These are phyloP conservation scores for Paracoccidioides brasiliensis DNA, from an alignment of 2,329 filamentous ascomycete genomes.

Conservation along the genomic window DNA sequence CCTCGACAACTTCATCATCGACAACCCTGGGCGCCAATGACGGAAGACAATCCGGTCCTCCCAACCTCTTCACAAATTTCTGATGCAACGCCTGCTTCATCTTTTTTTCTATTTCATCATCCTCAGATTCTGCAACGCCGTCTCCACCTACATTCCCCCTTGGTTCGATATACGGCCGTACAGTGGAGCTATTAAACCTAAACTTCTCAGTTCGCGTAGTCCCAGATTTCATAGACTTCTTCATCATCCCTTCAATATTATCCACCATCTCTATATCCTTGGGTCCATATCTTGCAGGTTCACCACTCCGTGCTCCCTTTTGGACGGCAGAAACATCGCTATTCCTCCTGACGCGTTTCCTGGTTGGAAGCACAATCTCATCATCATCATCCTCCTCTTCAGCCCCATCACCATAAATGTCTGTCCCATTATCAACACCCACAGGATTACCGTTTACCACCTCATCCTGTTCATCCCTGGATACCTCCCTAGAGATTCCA, in stretches of 20 bases:
- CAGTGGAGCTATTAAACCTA: slow-evolving; percentile 42
- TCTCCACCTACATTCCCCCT: slow-evolving; percentile 27
- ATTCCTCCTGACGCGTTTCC: slow-evolving; percentile 28
- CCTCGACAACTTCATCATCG: slow-evolving; percentile 45
- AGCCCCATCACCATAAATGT: slow-evolving; percentile 15
- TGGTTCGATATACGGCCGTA: slow-evolving; percentile 3
- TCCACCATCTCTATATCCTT: slow-evolving; percentile 9
- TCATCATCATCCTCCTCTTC: slow-evolving; percentile 29
- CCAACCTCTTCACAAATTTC: slow-evolving; percentile 82
- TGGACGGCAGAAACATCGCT: slow-evolving; percentile 9
- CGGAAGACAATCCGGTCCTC: slow-evolving; percentile 66
- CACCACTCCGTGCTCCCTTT: neutral
- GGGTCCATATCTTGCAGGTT: neutral
- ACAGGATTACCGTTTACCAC: neutral
- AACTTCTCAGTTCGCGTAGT: slow-evolving; percentile 45
- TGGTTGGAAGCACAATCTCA: slow-evolving; percentile 27
- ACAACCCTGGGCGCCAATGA: slow-evolving; percentile 46
- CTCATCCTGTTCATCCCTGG: neutral
- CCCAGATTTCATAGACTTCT: slow-evolving; percentile 21
- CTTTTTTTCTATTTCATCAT: slow-evolving; percentile 41
- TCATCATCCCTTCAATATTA: slow-evolving; percentile 4
- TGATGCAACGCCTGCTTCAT: slow-evolving; percentile 61
- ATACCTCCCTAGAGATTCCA: slow-evolving; percentile 1
- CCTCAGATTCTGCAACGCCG: slow-evolving; percentile 16
- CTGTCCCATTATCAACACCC: slow-evolving; percentile 3